These are phyloP conservation scores for Ganoderma resinaceum DNA, from an alignment of 1,284 basidiomycete species.

Conservation along the genomic window DNA sequence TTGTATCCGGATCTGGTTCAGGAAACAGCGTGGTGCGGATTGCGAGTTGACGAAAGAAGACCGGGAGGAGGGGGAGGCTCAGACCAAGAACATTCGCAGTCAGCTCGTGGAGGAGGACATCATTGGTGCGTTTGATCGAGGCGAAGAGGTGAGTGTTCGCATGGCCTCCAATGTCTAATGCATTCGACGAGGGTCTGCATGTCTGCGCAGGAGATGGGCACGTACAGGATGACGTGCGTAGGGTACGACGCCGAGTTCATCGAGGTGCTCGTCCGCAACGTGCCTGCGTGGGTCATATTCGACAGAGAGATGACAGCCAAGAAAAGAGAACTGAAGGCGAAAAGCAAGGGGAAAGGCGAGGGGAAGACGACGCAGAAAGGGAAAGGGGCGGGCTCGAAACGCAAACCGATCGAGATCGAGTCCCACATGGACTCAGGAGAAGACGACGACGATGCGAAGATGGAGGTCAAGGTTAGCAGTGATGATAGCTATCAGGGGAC, in stretches of 20 bases:
- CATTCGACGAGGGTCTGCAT: background rate
- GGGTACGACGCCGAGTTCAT: conserved; percentile 16
- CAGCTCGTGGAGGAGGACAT: conserved; percentile 8
- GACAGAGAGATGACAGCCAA: background rate
- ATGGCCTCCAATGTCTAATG: background rate
- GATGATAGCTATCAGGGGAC: background rate
- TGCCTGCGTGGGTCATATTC: background rate
- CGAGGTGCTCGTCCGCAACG: background rate
- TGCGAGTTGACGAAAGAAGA: conserved; percentile 6
- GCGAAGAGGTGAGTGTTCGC: background rate
- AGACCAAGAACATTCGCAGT: background rate
- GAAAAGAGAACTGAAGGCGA: background rate
- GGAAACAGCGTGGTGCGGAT: background rate
- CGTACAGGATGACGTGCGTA: conserved; percentile 10
- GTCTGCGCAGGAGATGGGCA: conserved; percentile 5
- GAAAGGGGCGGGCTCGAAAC: background rate
- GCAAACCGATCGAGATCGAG: background rate
- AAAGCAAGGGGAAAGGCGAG: background rate
- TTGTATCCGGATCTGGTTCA: background rate
- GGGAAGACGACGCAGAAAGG: background rate
- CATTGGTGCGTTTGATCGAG: conserved; percentile 2
- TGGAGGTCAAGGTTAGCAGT: background rate
- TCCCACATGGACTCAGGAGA: background rate
- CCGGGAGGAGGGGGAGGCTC: background rate
- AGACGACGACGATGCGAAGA: background rate